These are phyloP conservation scores for Aspergillus kassunensis DNA, from an alignment of 495 filamentous ascomycete genomes.

Conservation along the genomic window DNA sequence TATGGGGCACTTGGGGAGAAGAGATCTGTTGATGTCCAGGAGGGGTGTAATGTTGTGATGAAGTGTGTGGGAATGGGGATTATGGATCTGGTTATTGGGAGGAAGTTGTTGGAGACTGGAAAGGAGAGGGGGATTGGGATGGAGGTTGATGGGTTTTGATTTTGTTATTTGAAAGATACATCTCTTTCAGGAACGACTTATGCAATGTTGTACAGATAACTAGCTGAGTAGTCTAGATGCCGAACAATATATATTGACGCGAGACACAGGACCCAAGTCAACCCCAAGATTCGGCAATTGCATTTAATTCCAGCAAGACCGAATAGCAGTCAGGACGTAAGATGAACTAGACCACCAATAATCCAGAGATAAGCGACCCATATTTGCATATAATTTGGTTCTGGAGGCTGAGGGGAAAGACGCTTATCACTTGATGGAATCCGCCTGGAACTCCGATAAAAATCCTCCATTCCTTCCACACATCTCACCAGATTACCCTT, in stretches of 20 bases:
- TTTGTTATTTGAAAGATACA: not conserved
- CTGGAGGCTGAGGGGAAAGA: not conserved
- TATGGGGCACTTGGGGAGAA: constrained; percentile 48
- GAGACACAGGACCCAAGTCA: no score
- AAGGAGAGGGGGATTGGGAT: constrained; percentile 64
- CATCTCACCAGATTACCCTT: not conserved
- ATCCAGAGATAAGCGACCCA: not conserved
- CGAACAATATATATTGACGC: no score
- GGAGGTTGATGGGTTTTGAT: constrained; percentile 62
- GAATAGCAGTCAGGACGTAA: no score
- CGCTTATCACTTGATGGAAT: constrained; percentile 11
- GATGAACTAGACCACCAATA: no score
- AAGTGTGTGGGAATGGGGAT: constrained; percentile 48
- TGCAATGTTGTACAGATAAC: no score
- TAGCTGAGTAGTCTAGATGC: no score
- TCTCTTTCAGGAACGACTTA: no score
- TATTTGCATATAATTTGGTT: not conserved
- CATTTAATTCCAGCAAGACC: no score
- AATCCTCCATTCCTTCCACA: constrained; percentile 6
- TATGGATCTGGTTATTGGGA: constrained; percentile 53
- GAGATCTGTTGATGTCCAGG: constrained; percentile 19
- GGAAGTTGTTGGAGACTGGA: constrained; percentile 69
- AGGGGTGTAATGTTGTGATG: constrained; percentile 63
- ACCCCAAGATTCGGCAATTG: no score
- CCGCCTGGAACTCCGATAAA: constrained; percentile 5